Conservation (phyloP, 108 stramenopile species). For the Bacterosira constricta region DNA sequence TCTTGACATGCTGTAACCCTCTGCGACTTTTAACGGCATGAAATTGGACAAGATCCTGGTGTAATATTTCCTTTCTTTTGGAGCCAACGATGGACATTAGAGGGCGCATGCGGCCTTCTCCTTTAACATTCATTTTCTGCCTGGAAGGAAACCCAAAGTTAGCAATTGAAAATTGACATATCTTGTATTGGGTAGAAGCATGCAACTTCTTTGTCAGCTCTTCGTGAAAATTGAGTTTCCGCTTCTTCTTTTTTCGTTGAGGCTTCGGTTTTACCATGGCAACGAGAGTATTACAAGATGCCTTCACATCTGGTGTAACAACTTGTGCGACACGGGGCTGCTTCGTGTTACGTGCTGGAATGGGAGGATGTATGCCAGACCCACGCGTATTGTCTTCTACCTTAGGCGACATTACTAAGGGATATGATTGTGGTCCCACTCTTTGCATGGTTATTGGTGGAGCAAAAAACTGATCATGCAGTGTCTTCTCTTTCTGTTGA, state of each 20-base stretch:
- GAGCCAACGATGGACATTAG: too few species aligned
- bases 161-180: neutral
- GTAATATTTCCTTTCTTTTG: neutral
- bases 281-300: too few species aligned
- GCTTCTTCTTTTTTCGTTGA: neutral
- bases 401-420: neutral
- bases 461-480: neutral
- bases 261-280: neutral
- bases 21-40: neutral
- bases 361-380: neutral
- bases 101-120: neutral
- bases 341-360: neutral
- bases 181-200: too few species aligned
- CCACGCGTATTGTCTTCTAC: neutral
- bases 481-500: too few species aligned
- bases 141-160: constrained; percentile 7
- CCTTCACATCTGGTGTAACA: neutral
- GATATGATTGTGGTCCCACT: neutral
- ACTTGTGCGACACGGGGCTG: neutral
- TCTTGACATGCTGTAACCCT: neutral
- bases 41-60: neutral
- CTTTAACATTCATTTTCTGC: neutral
- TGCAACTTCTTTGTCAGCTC: neutral
- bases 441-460: neutral
- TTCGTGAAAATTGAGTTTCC: neutral